Percentiles rank a stretch among this genome's conserved stretches.
Evolutionary conservation across 805 yeast genomes (phyloP).

Genomic region (Suhomyces sp.): DNA sequence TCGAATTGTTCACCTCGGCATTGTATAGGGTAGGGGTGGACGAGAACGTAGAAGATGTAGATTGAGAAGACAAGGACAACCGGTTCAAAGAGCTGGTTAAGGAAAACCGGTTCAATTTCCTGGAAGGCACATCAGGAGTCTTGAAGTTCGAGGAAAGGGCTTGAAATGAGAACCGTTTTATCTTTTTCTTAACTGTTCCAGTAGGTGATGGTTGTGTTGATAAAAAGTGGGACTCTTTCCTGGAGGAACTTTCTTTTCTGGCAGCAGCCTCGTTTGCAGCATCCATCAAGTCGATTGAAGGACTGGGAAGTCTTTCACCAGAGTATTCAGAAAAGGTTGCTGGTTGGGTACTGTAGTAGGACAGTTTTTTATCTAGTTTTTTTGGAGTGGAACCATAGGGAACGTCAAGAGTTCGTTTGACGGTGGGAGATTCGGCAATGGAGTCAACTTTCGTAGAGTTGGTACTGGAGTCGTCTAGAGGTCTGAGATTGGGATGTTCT

Average conservation of each 20-base stretch:
- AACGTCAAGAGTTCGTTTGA: constrained; percentile 10
- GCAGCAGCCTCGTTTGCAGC: not conserved
- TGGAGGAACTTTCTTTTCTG: not conserved
- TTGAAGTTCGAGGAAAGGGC: constrained; percentile 5
- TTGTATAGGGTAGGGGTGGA: not conserved
- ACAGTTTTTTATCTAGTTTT: constrained; percentile 9
- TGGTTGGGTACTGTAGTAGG: constrained; percentile 14
- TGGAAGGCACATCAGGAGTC: not conserved
- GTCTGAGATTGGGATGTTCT: constrained; percentile 29
- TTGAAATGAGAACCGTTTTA: constrained; percentile 12
- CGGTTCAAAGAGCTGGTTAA: constrained; percentile 10
- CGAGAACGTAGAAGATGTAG: not conserved
- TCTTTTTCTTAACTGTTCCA: constrained; percentile 4
- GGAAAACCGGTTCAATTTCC: constrained; percentile 8
- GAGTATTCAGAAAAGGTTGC: constrained; percentile 5
- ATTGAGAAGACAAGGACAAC: constrained; percentile 3
- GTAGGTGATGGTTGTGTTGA: constrained; percentile 1
- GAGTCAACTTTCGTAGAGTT: constrained; percentile 4
- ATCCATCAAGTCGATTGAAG: constrained; percentile 10
- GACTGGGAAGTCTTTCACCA: constrained; percentile 15
- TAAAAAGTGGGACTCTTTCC: not conserved
- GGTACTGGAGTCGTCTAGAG: constrained; percentile 10
- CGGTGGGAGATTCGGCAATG: not conserved
- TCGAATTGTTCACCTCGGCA: constrained; percentile 5
- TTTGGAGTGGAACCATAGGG: constrained; percentile 3